Base-by-base conservation (phyloP, 2,329 filamentous ascomycete species). In the Fusarium decemcellulare region DNA sequence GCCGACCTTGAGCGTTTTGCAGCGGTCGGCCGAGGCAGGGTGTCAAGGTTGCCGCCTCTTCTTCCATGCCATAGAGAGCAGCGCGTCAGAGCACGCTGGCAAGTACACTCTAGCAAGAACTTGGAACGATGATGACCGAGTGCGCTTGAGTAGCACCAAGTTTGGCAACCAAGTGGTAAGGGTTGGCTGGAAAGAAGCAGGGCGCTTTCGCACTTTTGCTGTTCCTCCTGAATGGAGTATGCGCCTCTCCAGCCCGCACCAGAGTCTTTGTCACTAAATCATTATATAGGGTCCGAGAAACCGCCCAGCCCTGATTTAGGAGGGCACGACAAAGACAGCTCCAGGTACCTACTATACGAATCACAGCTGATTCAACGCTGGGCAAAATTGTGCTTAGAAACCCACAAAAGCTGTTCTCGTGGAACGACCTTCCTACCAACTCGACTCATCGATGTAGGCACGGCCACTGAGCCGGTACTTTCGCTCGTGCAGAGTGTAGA, bases 131-230 rank as follows among this genome's bases (percentile, higher is more conserved):
- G 47, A 59, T 43, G 42, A 59, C 8, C 40, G 29, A 29, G 47
- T 59, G 11, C 57, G 43, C 16, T 46, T 59, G 23, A 53, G 57
- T 7, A 59, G 57, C 34, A 59, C 57, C 48, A 59, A 53, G 57
- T 53, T 59, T 53, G 48, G 47, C 37, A n/a, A 34, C 39, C 57
- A 59, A 46, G 32, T 40, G 47, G 47, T 59, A 8, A 34, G 37
- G 34, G 30, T 59, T 30, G 57, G 42, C 23, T 15, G 50, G 16
- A 51, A 15, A 14, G 57, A 53, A 23, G 50, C 47, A 18, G 57
- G 57, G 5, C 40, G 53, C 46, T 59, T 59, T 44, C 30, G 57
- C 29, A 42, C 47, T 10, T 29, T 46, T 30, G 36, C 39, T 5
- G n/a, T 59, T 4, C 57, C 57, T 37, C 29, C 30, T 8, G 48